These are phyloP conservation scores for Cryomyces antarcticus DNA, from an alignment of 495 filamentous ascomycete genomes.

Conservation along the genomic window DNA sequence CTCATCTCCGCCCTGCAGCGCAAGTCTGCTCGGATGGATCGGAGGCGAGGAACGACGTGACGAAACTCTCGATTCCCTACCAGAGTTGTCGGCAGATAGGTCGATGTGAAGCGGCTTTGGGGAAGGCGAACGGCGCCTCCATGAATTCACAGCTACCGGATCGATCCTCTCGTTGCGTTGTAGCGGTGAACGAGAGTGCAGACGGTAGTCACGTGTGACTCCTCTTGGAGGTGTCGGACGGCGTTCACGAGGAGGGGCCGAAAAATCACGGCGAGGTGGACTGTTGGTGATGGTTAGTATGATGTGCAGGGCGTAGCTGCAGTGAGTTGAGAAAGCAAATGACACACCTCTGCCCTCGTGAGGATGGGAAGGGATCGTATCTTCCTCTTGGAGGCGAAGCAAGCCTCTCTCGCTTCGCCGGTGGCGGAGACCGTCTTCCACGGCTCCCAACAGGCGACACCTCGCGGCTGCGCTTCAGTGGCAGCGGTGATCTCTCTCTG, in stretches of 20 bases:
- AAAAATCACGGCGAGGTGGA: constrained; percentile 7
- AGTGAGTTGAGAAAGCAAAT: too few species aligned
- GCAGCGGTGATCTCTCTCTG: constrained; percentile 18
- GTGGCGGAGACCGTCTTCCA: constrained; percentile 13
- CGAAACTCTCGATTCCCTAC: constrained; percentile 14
- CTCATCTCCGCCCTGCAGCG: constrained; percentile 1
- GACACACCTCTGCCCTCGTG: constrained; percentile 10
- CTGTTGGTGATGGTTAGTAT: too few species aligned
- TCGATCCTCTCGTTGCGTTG: constrained; percentile 14
- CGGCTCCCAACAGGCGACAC: constrained; percentile 14
- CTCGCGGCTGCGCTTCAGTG: constrained; percentile 17
- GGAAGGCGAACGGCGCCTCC: constrained; percentile 18
- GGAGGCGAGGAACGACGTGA: constrained; percentile 22
- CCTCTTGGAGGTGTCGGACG: too few species aligned
- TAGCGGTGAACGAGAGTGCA: constrained; percentile 19
- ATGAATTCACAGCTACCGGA: constrained; percentile 12
- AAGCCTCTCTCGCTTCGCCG: constrained; percentile 15
- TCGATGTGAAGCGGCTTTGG: constrained; percentile 9
- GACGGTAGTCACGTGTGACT: too few species aligned
- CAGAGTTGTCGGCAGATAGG: constrained; percentile 10
- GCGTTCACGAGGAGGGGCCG: constrained; percentile 12
- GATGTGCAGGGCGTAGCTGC: too few species aligned
- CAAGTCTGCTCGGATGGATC: constrained; percentile 18
- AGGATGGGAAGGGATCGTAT: constrained; percentile 12
- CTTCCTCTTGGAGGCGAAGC: constrained; percentile 13